phyloP scores from a whole-genome alignment of 257 asterid species.

The Rehmannia glutinosa region DNA sequence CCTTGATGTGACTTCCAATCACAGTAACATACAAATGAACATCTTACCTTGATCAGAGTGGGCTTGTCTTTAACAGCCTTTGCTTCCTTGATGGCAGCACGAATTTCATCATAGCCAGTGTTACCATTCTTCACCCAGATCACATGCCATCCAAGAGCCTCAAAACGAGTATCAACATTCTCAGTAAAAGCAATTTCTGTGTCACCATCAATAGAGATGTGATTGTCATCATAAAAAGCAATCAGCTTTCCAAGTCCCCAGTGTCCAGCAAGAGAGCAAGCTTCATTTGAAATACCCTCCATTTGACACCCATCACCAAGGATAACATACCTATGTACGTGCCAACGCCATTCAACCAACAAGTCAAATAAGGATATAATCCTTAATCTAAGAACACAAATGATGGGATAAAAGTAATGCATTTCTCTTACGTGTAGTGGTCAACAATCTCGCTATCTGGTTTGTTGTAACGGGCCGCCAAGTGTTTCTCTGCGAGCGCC shows the following conservation, averaged over 20 bases:
- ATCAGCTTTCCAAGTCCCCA: slow-evolving; percentile 97
- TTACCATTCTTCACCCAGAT: slow-evolving; percentile 97
- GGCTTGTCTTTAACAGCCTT: slow-evolving; percentile 93
- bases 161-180: slow-evolving; percentile 73
- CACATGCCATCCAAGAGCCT: slow-evolving; percentile 95
- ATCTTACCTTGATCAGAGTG: slow-evolving; percentile 70
- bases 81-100: slow-evolving; percentile 93
- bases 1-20: neutral
- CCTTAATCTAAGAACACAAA: neutral
- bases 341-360: slow-evolving; percentile 6
- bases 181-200: slow-evolving; percentile 97
- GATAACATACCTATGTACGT: slow-evolving; percentile 40
- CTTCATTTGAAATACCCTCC: slow-evolving; percentile 98
- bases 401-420: neutral
- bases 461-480: slow-evolving; percentile 86
- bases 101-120: slow-evolving; percentile 90
- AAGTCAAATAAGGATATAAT: neutral
- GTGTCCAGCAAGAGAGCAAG: slow-evolving; percentile 91
- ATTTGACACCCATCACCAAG: slow-evolving; percentile 90
- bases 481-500: slow-evolving; percentile 84
- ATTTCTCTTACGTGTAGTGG: slow-evolving; percentile 89
- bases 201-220: slow-evolving; percentile 94
- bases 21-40: neutral
- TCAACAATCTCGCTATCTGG: slow-evolving; percentile 72
- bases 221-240: slow-evolving; percentile 92